Base-by-base conservation (phyloP, 2,329 filamentous ascomycete genomes). In the Pseudopyricularia cyperi region DNA sequence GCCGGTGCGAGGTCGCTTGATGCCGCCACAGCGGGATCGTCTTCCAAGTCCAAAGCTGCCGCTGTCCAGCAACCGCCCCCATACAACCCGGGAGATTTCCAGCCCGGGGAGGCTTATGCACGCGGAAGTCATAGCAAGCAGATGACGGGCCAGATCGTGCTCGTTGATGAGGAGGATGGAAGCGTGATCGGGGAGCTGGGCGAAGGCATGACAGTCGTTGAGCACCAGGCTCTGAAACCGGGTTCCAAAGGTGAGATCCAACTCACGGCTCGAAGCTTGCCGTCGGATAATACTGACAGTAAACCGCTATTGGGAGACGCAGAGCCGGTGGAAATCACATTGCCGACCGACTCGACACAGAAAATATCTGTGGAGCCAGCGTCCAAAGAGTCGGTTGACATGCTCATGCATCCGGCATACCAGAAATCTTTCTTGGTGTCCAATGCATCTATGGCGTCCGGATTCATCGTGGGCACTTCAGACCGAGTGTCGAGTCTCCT, bases 91-190 rank as follows among this genome's bases (percentile, higher is more conserved):
- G 80, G 81, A 24, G 77, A 84, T 58, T 97, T 85, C 67, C 81
- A 78, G 33, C 85, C 87, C 0, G 89, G 90, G 14, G 82, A 94
- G 66, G 89, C 73, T 0, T 94, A 94, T 62, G 81, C 79, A 12
- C 71, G 76, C 52, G 80, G 80, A 15, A 80, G 77, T 59, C 73
- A 77, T 51, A 82, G 79, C 60, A 71, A 72, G 4, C 65, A 61
- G 52, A 47, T 53, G 15, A 66, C 79, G 34, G 87, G 90, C 15
- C 83, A 93, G 65, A 91, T 96, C 59, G 91, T 98, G 5, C 76
- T 98, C 9, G 75, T 98, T 15, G 89, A 98, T 62, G 93, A 98
- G 67, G 91, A 97, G 64, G 87, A 98, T 68, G 93, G 93, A 51
- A 94, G 88, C 60, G 87, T 98, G 8, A 87, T 98, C 28, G 93